Evolutionary conservation across 305 asterid genomes (phyloP), one percentile per base, ranked within the genome.

Genomic region (Fraxinus ornus): DNA sequence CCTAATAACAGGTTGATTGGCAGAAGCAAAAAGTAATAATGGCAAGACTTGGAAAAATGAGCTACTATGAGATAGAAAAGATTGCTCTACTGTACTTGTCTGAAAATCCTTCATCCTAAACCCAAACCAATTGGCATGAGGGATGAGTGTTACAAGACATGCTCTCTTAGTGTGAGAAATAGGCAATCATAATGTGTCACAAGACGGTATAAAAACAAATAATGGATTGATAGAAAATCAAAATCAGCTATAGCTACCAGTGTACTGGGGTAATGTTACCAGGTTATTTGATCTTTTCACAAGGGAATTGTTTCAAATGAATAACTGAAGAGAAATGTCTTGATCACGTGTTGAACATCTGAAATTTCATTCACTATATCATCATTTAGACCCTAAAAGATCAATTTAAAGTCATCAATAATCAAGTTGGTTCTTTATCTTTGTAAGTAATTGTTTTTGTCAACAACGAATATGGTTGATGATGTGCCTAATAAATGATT

Each of bases 321-420:
- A 26, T 66, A 26, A 28, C 76, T 36, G 30, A 74, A 68, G 22
- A 36, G 47, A 57, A 52, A 72, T 33, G 19, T 77, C 55, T 32
- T 36, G 32, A n/a, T 15, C 17, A 7, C n/a, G n/a, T 76, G 64
- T 30, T 49, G 37, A 17, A 2, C 26, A 55, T 66, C 9, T 77
- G 76, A 64, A 7, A 24, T 66, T 30, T 44, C 52, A 44, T 47
- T 19, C 68, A 57, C 30, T 76, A 32, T 26, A 8, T 24, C 66
- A 41, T 15, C 57, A 52, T 35, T 57, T 57, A 66, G 47, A 37
- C 76, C 79, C 39, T 73, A 7, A 44, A 73, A 80, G 78, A 73
- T 80, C 26, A 35, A 52, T 73, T 70, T 8, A 41, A 47, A 21
- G 28, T n/a, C 41, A 71, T 79, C 62, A 41, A 71, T 17, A 39